Percentiles rank a stretch among this genome's conserved stretches.
Evolutionary conservation across 2,329 filamentous ascomycete species (phyloP).

Genomic region (Fusarium pseudocircinatum): DNA sequence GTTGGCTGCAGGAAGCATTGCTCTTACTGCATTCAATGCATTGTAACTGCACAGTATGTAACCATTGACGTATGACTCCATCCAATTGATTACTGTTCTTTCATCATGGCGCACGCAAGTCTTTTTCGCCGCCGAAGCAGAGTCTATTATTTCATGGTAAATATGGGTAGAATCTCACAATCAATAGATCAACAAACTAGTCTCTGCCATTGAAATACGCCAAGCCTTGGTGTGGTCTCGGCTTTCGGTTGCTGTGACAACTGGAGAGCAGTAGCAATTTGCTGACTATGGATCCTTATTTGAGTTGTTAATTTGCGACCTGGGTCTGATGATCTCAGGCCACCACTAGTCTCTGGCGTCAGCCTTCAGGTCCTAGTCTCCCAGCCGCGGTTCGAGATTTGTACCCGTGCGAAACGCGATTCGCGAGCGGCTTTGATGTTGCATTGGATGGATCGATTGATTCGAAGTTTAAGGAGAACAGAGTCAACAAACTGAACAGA

Average conservation of each 20-base stretch:
- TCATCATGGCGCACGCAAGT: neutral
- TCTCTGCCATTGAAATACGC: slow-evolving; percentile 9
- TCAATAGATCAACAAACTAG: slow-evolving; percentile 13
- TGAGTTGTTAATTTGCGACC: slow-evolving; percentile 20
- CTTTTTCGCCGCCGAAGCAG: neutral
- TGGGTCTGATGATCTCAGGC: slow-evolving; percentile 8
- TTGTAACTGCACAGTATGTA: neutral
- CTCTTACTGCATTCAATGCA: neutral
- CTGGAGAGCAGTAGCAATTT: slow-evolving; percentile 7
- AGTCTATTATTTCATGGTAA: slow-evolving; percentile 9
- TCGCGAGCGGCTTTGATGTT: slow-evolving; percentile 1
- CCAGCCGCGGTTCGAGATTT: slow-evolving; percentile 11
- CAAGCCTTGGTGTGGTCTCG: slow-evolving; percentile 31
- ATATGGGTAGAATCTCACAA: neutral
- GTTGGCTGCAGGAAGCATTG: slow-evolving; percentile 28
- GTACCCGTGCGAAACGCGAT: slow-evolving; percentile 7
- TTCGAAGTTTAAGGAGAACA: neutral
- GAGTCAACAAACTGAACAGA: neutral
- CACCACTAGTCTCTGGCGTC: slow-evolving; percentile 26
- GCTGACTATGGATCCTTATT: slow-evolving; percentile 25
- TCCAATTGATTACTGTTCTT: slow-evolving; percentile 26
- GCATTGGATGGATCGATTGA: neutral
- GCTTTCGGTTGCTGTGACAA: slow-evolving; percentile 42
- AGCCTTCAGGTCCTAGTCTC: neutral
- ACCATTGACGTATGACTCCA: slow-evolving; percentile 4